Percentiles rank a stretch among this genome's conserved stretches.
These are phyloP conservation scores for Bryoerythrophyllum caledonicum DNA, from an alignment of 225 moss, liverwort and hornwort genomes.

Conservation along the genomic window DNA sequence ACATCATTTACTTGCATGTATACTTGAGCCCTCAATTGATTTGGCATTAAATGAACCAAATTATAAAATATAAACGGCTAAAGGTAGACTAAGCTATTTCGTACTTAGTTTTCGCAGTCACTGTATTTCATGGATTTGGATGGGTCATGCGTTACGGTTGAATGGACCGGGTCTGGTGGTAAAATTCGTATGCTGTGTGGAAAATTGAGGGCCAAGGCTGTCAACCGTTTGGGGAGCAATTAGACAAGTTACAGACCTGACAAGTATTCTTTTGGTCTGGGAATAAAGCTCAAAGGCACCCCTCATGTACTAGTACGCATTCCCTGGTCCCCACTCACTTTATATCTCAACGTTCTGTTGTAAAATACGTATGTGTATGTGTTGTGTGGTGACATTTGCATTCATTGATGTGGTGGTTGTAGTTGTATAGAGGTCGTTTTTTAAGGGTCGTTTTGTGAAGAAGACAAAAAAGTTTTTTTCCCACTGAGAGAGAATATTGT, in stretches of 20 bases:
- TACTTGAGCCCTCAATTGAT: no score
- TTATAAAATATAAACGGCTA: no score
- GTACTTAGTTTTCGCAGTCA: no score
- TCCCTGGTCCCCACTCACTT: neutral
- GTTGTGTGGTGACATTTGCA: neutral
- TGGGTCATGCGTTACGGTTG: neutral
- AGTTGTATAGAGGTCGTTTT: neutral
- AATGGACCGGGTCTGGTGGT: slow-evolving; percentile 1
- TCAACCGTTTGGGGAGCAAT: neutral
- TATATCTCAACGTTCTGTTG: neutral
- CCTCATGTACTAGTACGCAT: neutral
- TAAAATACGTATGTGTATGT: neutral
- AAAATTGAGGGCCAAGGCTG: neutral
- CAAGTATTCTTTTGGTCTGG: neutral
- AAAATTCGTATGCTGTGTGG: neutral
- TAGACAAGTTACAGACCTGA: slow-evolving; percentile 10
- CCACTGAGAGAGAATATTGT: neutral
- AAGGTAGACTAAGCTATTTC: no score
- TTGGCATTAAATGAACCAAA: no score
- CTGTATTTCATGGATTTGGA: neutral
- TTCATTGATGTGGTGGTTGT: neutral
- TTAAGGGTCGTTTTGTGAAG: no score
- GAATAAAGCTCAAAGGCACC: neutral
- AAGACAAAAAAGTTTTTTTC: neutral
- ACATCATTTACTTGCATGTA: no score